phyloP scores from a whole-genome alignment of 2,329 filamentous ascomycete species.

The Zelopaecilomyces penicillatus region DNA sequence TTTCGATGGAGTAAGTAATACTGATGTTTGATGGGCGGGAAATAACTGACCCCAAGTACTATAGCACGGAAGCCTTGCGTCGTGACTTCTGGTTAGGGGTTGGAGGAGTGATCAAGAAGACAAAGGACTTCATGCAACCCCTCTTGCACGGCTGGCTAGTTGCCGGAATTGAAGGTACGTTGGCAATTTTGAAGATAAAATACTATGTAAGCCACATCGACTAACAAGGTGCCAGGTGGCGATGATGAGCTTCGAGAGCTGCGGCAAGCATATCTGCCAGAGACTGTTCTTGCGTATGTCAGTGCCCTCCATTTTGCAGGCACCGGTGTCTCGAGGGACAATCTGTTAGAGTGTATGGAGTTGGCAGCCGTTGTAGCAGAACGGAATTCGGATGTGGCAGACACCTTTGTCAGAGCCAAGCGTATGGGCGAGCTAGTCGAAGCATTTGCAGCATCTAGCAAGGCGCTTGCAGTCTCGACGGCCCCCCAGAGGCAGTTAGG shows the following conservation, averaged over 20 bases:
- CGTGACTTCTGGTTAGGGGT: constrained; percentile 48
- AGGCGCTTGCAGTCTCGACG: constrained; percentile 53
- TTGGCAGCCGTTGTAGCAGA: constrained; percentile 68
- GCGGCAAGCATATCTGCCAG: constrained; percentile 73
- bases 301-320: constrained; percentile 73
- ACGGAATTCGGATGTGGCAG: constrained; percentile 56
- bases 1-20: constrained; percentile 42
- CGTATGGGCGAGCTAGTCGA: constrained; percentile 70
- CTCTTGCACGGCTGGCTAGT: constrained; percentile 59
- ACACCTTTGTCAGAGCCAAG: constrained; percentile 53
- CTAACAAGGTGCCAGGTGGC: constrained; percentile 28
- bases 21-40: neutral
- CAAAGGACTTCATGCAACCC: constrained; percentile 49
- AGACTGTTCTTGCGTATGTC: constrained; percentile 77
- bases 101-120: constrained; percentile 43
- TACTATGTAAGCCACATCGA: neutral
- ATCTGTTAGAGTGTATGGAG: constrained; percentile 79
- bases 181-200: neutral
- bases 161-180: constrained; percentile 45
- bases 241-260: constrained; percentile 55
- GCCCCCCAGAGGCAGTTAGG: constrained; percentile 44
- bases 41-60: constrained; percentile 17
- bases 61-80: constrained; percentile 24
- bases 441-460: constrained; percentile 68
- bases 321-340: constrained; percentile 63